These are phyloP conservation scores for Amniculicola lignicola DNA, from an alignment of 495 filamentous ascomycete genomes.

Conservation along the genomic window DNA sequence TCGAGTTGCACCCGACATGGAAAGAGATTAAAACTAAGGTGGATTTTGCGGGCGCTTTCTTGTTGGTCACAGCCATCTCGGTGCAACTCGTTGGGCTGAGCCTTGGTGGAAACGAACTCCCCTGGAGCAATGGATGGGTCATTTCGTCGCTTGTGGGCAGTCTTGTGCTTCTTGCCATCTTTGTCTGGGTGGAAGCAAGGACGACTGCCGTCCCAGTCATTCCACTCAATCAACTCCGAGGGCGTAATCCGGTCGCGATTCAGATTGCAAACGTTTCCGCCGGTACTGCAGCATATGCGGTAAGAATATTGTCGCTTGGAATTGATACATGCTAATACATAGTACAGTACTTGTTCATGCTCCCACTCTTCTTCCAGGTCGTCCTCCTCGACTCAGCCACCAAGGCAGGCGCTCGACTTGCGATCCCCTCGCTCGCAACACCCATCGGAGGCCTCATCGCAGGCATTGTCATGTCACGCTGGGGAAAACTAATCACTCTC, in stretches of 20 bases:
- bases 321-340: not conserved
- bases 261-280: constrained; percentile 61
- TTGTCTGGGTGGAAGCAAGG: constrained; percentile 54
- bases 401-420: constrained; percentile 57
- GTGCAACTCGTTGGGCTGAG: constrained; percentile 58
- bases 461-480: constrained; percentile 62
- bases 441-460: constrained; percentile 60
- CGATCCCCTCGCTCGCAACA: constrained; percentile 60
- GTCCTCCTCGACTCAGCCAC: constrained; percentile 60
- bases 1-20: constrained; percentile 11
- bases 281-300: constrained; percentile 62
- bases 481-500: constrained; percentile 56
- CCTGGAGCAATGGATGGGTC: constrained; percentile 57
- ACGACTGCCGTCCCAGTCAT: constrained; percentile 62
- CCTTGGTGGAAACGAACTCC: constrained; percentile 60
- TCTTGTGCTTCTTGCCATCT: constrained; percentile 48
- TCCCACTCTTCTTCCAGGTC: constrained; percentile 63
- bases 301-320: constrained; percentile 39
- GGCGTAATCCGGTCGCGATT: constrained; percentile 51
- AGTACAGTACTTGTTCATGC: constrained; percentile 61
- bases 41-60: constrained; percentile 53
- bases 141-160: constrained; percentile 53
- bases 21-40: constrained; percentile 53
- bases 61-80: constrained; percentile 58
- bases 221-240: constrained; percentile 55